Evolutionary conservation across 352 stramenopile genomes (phyloP).

Genomic region (Saprolegnia diclina): DNA sequence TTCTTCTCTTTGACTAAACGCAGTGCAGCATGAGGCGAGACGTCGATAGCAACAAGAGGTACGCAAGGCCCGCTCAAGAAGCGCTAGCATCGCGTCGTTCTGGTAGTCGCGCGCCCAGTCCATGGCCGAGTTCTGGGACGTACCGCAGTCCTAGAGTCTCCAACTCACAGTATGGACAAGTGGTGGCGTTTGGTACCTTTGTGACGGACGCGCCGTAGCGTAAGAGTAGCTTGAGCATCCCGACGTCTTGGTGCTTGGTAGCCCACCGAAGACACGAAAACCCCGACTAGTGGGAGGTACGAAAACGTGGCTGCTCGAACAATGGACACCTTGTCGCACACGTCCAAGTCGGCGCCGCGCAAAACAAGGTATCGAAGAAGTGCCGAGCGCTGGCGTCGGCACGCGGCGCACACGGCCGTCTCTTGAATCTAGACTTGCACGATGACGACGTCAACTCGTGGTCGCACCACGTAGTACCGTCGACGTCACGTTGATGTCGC

Average conservation of each 20-base stretch:
- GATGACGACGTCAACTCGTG: background rate
- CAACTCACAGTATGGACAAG: background rate
- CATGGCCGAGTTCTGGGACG: conserved; percentile 9
- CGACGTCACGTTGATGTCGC: conserved; percentile 22
- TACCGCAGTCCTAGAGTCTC: conserved; percentile 7
- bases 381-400: background rate
- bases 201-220: conserved; percentile 10
- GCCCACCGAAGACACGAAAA: conserved; percentile 26
- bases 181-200: background rate
- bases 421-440: conserved; percentile 7
- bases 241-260: conserved; percentile 12
- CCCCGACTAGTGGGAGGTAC: background rate
- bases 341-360: conserved; percentile 6
- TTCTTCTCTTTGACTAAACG: conserved; percentile 23
- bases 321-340: conserved; percentile 22
- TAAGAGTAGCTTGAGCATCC: conserved; percentile 5
- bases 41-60: background rate
- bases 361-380: conserved; percentile 14
- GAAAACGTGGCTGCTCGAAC: background rate
- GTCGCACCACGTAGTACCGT: background rate
- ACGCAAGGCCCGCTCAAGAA: conserved; percentile 10
- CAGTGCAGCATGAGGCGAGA: background rate
- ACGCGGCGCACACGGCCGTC: conserved; percentile 17
- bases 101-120: conserved; percentile 22
- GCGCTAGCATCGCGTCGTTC: conserved; percentile 12